Evolutionary conservation across 495 filamentous ascomycete species (phyloP).

Genomic region (Extremus antarcticus): DNA sequence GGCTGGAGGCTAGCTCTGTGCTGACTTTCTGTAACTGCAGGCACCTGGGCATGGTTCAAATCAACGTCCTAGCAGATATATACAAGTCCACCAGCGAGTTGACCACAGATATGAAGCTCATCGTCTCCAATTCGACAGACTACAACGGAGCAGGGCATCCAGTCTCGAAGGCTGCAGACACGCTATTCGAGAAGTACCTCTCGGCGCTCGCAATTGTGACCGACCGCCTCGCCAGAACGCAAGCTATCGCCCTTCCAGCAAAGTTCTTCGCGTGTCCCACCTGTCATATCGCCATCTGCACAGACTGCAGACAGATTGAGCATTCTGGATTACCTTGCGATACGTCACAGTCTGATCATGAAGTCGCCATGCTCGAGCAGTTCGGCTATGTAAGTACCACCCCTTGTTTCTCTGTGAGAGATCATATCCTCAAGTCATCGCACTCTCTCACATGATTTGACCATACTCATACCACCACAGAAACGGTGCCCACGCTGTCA

Average conservation of each 20-base stretch:
- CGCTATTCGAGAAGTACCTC: background rate
- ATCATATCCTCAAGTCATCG: background rate
- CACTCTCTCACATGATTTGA: no score
- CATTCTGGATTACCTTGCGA: constrained; percentile 16
- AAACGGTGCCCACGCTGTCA: constrained; percentile 27
- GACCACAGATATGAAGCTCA: constrained; percentile 6
- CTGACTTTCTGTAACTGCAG: background rate
- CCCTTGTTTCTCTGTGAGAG: background rate
- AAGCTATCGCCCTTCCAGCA: background rate
- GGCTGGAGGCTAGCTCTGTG: no score
- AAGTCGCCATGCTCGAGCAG: constrained; percentile 8
- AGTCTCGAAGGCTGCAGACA: constrained; percentile 2
- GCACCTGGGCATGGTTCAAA: constrained; percentile 5
- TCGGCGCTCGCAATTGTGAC: background rate
- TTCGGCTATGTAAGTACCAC: background rate
- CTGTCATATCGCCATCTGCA: constrained; percentile 22
- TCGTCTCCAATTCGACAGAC: constrained; percentile 5
- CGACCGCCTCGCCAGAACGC: background rate
- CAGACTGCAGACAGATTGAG: constrained; percentile 19
- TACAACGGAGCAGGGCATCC: constrained; percentile 12
- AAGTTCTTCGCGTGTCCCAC: constrained; percentile 19
- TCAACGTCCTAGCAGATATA: background rate
- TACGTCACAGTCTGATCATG: constrained; percentile 17
- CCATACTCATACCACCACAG: constrained; percentile 1
- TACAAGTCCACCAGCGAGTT: constrained; percentile 3